Evolutionary conservation across 495 filamentous ascomycete genomes (phyloP).

Genomic region (Hypoxylon lenormandii): DNA sequence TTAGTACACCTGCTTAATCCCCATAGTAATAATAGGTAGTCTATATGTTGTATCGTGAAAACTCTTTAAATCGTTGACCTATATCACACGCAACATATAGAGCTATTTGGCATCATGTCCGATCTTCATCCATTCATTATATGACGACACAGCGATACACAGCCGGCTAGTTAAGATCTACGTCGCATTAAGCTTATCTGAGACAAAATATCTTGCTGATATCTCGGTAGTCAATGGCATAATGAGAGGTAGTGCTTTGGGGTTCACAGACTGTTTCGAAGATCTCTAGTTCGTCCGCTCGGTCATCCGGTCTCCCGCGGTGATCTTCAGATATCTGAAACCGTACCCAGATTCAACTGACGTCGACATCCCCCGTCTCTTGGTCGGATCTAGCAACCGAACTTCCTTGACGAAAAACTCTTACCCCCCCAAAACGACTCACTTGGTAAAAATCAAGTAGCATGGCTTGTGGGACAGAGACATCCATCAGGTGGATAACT

Average conservation of each 20-base stretch:
- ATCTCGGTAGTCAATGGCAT: slow-evolving; percentile 25
- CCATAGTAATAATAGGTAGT: no score
- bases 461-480: slow-evolving; percentile 14
- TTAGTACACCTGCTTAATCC: no score
- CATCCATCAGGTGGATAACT: slow-evolving; percentile 8
- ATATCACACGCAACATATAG: neutral
- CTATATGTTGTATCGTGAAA: no score
- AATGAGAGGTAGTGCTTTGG: slow-evolving; percentile 2
- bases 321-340: slow-evolving; percentile 35
- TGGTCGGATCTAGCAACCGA: slow-evolving; percentile 32
- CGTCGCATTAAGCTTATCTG: slow-evolving; percentile 41
- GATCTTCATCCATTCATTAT: neutral
- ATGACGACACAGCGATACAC: slow-evolving; percentile 10
- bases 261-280: slow-evolving; percentile 10
- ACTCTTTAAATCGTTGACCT: neutral
- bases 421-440: slow-evolving; percentile 14
- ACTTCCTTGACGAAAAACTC: slow-evolving; percentile 2
- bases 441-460: slow-evolving; percentile 12
- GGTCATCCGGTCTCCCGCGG: slow-evolving; percentile 19
- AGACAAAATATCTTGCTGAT: slow-evolving; percentile 35
- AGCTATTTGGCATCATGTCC: slow-evolving; percentile 6
- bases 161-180: neutral
- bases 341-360: slow-evolving; percentile 24
- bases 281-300: slow-evolving; percentile 30
- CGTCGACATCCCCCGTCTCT: slow-evolving; percentile 7